Evolutionary conservation across 805 yeast genomes (phyloP), one percentile per base, ranked within the genome.

Genomic region (Candida vartiovaarae): DNA sequence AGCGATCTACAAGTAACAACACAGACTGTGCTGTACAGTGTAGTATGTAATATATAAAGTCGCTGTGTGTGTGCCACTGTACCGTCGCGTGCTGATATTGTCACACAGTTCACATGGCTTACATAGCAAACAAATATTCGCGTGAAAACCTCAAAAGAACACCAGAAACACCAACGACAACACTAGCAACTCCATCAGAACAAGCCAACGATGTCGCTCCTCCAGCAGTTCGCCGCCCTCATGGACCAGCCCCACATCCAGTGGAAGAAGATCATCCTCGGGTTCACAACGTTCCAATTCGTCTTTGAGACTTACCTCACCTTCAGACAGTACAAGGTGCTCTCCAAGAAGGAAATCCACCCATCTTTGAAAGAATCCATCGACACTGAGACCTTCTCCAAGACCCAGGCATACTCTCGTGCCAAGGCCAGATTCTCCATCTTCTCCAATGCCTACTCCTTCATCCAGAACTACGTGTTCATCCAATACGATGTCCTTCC

Each of bases 241-340:
- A 66, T 83, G 47, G 95, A 88, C 59, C 68, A 65, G 39, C 82
- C 93, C 4, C 71, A 72, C 11, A 75, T 87, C 55, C 75, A 88
- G 48, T 93, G 96, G 96, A 88, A 87, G 59, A 56, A 72, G 9
- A 68, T 90, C 36, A 76, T 91, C 38, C 61, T 84, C 37, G 85
- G 89, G 2, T 79, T 88, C 57, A 74, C 95, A 4, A 68, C 82
- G 11, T 85, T 84, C 30, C 84, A 88, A 59, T 88, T 75, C 57
- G 63, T 72, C 4, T 89, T 89, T 60, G 93, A 87, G 53, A 72
- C 83, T 4, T 82, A 82, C 59, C 68, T 93, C 42, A 75, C 80
- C 38, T 75, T 72, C 51, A 82, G 97, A 55, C 98, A 93, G 62
- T 84, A 83, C 60, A 72, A 70, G 52, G 82, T 81, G 7, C 71